Evolutionary conservation across 1,139 yeast species (phyloP).

Genomic region (Diutina rugosa): DNA sequence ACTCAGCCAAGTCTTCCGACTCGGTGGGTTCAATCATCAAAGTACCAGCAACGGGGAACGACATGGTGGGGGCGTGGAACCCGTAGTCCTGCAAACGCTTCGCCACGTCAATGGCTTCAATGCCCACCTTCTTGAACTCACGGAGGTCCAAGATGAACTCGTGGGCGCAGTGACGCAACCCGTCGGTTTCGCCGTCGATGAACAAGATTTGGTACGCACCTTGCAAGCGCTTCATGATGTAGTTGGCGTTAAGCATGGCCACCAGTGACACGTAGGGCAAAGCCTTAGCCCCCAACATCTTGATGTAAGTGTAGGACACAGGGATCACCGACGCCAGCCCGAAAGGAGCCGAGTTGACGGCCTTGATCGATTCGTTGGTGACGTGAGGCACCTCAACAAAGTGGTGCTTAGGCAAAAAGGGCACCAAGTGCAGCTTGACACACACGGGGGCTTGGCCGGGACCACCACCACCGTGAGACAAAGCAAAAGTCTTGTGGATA

Average conservation of each 20-base stretch:
- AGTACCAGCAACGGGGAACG: constrained; percentile 97
- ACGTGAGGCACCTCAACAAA: constrained; percentile 47
- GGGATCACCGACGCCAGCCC: constrained; percentile 93
- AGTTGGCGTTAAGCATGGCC: constrained; percentile 92
- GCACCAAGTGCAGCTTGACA: constrained; percentile 70
- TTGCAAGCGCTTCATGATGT: constrained; percentile 72
- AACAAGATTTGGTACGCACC: constrained; percentile 68
- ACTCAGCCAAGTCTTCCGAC: constrained; percentile 76
- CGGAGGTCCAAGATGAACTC: constrained; percentile 90
- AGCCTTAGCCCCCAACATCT: constrained; percentile 80
- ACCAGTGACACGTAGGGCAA: constrained; percentile 75
- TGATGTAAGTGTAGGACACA: constrained; percentile 88
- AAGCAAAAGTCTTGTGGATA: constrained; percentile 92
- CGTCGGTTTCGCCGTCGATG: constrained; percentile 38
- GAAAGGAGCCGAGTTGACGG: constrained; percentile 89
- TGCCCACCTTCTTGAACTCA: constrained; percentile 66
- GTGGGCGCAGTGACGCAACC: constrained; percentile 80
- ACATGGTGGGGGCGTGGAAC: constrained; percentile 97
- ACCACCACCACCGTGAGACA: constrained; percentile 99
- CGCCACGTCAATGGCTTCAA: constrained; percentile 94
- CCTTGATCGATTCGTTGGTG: constrained; percentile 43
- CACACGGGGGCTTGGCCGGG: constrained; percentile 99
- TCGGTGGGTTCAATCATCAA: constrained; percentile 98
- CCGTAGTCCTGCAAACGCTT: constrained; percentile 96
- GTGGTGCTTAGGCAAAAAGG: constrained; percentile 74